These are phyloP conservation scores for Pyrenula massariospora DNA, from an alignment of 495 filamentous ascomycete species.

Conservation along the genomic window DNA sequence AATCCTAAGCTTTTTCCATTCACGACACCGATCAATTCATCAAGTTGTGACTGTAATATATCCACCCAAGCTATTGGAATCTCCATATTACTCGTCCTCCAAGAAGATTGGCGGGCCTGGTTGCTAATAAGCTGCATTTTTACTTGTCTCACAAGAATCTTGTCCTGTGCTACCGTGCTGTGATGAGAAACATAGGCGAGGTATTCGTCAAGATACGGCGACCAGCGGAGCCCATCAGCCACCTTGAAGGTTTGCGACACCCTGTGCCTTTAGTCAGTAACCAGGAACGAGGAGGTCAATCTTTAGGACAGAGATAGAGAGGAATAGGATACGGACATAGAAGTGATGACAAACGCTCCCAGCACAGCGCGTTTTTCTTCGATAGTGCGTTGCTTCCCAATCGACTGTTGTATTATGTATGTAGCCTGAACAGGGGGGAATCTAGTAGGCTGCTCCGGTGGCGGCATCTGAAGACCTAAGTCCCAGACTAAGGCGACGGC, in stretches of 20 bases:
- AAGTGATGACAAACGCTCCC: conserved; percentile 40
- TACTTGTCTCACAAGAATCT: not conserved
- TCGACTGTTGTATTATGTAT: conserved; percentile 6
- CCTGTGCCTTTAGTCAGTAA: conserved; percentile 11
- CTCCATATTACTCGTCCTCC: not conserved
- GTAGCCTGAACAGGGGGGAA: conserved; percentile 4
- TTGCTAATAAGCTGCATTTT: not conserved
- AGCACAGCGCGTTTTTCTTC: conserved; percentile 42
- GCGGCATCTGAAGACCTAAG: conserved; percentile 39
- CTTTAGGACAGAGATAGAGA: not conserved
- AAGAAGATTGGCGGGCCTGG: not conserved
- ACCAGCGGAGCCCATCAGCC: conserved; percentile 38
- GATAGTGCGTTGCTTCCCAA: conserved; percentile 20
- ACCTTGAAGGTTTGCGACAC: conserved; percentile 30
- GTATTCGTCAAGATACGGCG: conserved; percentile 38
- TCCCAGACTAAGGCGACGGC: conserved; percentile 40
- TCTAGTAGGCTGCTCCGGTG: conserved; percentile 11
- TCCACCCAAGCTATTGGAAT: not conserved
- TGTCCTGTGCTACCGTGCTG: not conserved
- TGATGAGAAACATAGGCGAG: conserved; percentile 10
- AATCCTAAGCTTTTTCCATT: not conserved
- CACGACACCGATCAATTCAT: not conserved
- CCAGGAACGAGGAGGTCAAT: not conserved
- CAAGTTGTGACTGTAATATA: not conserved
- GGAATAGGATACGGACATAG: conserved; percentile 23